Evolutionary conservation across 164 flowering plant species (phyloP).

Genomic region (Magnolia changhungtana): DNA sequence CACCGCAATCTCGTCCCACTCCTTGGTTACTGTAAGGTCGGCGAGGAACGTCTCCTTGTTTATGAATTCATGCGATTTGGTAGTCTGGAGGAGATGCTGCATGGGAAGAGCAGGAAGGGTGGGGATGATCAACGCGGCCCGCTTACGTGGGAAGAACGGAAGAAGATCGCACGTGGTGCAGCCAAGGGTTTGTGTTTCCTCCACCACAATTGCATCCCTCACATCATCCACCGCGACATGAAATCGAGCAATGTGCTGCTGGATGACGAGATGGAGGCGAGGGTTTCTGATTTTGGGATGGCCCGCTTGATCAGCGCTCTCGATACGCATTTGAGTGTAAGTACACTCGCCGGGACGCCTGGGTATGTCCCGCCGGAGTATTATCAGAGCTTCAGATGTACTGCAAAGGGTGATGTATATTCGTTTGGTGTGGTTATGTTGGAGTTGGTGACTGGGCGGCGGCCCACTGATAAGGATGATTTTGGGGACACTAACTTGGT

Average conservation of each 20-base stretch:
- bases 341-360: constrained; percentile 73
- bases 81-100: constrained; percentile 70
- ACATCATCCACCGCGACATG: constrained; percentile 74
- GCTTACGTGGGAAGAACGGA: constrained; percentile 73
- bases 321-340: constrained; percentile 69
- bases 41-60: constrained; percentile 68
- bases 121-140: background rate
- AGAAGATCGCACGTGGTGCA: constrained; percentile 63
- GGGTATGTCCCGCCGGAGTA: constrained; percentile 81
- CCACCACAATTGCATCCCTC: constrained; percentile 76
- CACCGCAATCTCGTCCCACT: constrained; percentile 63
- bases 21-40: constrained; percentile 69
- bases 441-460: constrained; percentile 56
- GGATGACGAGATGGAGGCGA: constrained; percentile 60
- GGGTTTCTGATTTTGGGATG: constrained; percentile 78
- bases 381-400: constrained; percentile 76
- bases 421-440: constrained; percentile 58
- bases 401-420: constrained; percentile 70
- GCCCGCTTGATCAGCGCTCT: constrained; percentile 68
- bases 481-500: constrained; percentile 72
- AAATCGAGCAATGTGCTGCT: constrained; percentile 71
- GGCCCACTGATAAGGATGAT: constrained; percentile 70
- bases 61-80: constrained; percentile 73
- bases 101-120: constrained; percentile 7
- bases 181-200: constrained; percentile 67